Percentiles rank a stretch among this genome's conserved stretches.
These are phyloP conservation scores for Apiotrichum gracile DNA, from an alignment of 1,284 basidiomycete species.

Conservation along the genomic window DNA sequence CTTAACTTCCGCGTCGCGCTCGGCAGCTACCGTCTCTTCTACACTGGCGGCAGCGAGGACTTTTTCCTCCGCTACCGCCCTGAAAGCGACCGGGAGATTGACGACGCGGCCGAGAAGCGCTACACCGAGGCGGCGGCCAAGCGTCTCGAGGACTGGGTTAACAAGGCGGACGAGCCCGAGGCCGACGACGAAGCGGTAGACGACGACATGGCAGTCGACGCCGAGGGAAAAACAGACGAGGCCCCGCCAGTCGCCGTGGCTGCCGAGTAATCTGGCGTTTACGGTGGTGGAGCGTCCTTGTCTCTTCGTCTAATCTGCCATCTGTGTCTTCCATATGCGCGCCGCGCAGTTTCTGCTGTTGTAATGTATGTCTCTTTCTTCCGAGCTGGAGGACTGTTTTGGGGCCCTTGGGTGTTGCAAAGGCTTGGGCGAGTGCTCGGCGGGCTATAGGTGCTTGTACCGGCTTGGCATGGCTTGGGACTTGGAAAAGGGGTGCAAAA, in stretches of 20 bases:
- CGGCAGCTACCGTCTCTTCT: slow-evolving; percentile 67
- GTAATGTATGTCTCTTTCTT: too few relatives aligned
- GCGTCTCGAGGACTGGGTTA: slow-evolving; percentile 24
- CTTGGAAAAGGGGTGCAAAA: too few relatives aligned
- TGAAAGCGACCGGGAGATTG: too few relatives aligned
- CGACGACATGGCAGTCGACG: neutral
- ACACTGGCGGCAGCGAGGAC: slow-evolving; percentile 53
- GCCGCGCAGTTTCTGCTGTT: too few relatives aligned
- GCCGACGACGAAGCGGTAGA: neutral
- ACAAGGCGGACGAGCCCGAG: slow-evolving; percentile 16
- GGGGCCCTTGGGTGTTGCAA: too few relatives aligned
- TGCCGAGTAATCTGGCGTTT: neutral
- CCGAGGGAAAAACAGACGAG: neutral
- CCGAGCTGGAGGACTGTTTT: too few relatives aligned
- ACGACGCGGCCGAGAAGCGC: slow-evolving; percentile 14
- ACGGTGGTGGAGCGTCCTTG: too few relatives aligned
- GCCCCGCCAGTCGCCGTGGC: too few relatives aligned
- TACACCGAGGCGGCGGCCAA: slow-evolving; percentile 15
- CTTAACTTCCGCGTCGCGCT: slow-evolving; percentile 56
- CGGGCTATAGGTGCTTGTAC: too few relatives aligned
- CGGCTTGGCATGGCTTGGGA: too few relatives aligned
- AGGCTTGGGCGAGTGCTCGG: too few relatives aligned
- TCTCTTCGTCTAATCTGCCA: too few relatives aligned
- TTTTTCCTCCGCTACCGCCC: slow-evolving; percentile 33
- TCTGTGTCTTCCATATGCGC: neutral